Conservation (phyloP, 164 flowering plant species). For the Umbilicus rupestris region DNA sequence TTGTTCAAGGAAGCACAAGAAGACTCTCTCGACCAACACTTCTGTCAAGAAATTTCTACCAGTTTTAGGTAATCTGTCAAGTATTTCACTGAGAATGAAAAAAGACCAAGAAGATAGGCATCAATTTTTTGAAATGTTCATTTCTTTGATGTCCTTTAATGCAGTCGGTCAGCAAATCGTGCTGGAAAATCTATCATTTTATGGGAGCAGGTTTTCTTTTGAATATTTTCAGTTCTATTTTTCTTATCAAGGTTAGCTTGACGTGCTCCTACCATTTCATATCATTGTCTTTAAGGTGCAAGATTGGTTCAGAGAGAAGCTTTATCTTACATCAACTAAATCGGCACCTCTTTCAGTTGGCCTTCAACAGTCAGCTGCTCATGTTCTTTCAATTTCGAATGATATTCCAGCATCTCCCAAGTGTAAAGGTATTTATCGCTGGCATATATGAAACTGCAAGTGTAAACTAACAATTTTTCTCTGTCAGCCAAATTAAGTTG, state of each 20-base stretch:
- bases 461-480: no score
- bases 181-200: slow-evolving; percentile 20
- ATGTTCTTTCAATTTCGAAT: slow-evolving; percentile 6
- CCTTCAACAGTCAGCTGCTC: slow-evolving; percentile 7
- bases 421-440: not conserved
- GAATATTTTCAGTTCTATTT: not conserved
- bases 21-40: slow-evolving; percentile 16
- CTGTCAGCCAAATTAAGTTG: no score
- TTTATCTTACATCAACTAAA: slow-evolving; percentile 1
- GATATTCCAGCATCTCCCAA: slow-evolving; percentile 2
- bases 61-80: slow-evolving; percentile 19
- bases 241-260: not conserved
- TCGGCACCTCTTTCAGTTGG: slow-evolving; percentile 7
- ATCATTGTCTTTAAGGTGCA: slow-evolving; percentile 20
- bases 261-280: not conserved
- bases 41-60: slow-evolving; percentile 22
- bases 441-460: no score
- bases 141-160: not conserved
- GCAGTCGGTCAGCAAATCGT: slow-evolving; percentile 20
- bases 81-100: not conserved
- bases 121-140: not conserved
- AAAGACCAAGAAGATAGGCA: not conserved
- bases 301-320: slow-evolving; percentile 25
- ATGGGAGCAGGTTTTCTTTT: slow-evolving; percentile 22
- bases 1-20: slow-evolving; percentile 19